Evolutionary conservation across 805 yeast genomes (phyloP), one percentile per base, ranked within the genome.

Genomic region (Lipomyces starkeyi): DNA sequence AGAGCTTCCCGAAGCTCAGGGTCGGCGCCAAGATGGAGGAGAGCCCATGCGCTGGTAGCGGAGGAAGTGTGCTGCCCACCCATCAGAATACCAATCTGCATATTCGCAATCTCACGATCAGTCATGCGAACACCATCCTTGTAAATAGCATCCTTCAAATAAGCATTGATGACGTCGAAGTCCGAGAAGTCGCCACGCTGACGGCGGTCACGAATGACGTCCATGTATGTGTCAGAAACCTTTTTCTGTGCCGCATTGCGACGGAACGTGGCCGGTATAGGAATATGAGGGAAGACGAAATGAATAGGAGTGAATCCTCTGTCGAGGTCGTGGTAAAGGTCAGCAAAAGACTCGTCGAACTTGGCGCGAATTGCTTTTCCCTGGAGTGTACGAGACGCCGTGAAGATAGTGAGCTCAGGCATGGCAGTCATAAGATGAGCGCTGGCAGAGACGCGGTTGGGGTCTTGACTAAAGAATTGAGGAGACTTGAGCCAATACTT

Each of bases 51-150:
- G 54, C 97, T 91, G 27, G 99, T 95, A 29, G 98, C 86, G 57
- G 98, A 95, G 71, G 97, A 90, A 34, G 99, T 95, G 80, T 95
- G 99, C 83, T 95, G 99, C 71, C 99, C 99, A 76, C 99, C 99
- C 99, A 95, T 95, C 70, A 95, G 84, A 64, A 95, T 90, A 79
- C 98, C 99, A 80, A 95, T 94, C 79, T 93, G 83, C 79, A 95
- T 83, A 80, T 93, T 91, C 61, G 98, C 95, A 76, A 95, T 92
- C 81, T 95, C 97, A 78, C 89, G 88, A 79, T 95, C 99, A 34
- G 97, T 89, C 98, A 95, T 93, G 76, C 85, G 84, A 60, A 88
- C 88, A 74, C 99, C 99, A 78, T 95, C 98, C 79, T 91, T 93
- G 82, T 95, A 95, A 68, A 91, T 87, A 55, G 93, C 89, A 74